Evolutionary conservation across 352 stramenopile species (phyloP), one percentile per base, ranked within the genome.

Genomic region (Globisporangium nagaii): DNA sequence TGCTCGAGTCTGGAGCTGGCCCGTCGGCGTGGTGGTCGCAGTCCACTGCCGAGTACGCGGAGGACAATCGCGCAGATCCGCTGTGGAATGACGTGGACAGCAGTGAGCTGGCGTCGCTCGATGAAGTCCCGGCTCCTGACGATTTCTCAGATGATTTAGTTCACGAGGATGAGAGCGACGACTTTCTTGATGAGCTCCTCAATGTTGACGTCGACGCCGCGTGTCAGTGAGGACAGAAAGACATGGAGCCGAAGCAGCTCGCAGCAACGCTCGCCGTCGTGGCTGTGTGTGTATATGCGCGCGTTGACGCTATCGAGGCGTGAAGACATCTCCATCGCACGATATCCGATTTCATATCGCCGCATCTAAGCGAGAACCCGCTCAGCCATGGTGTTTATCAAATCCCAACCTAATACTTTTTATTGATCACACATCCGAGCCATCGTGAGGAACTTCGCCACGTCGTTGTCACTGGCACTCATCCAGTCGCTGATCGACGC

Each of bases 21-120:
- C 71, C 73, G 20, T 83, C 78, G 6, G 25, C 62, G n/a, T 88
- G 71, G 78, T 90, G 73, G 78, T 63, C 67, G 24, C 58, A 59
- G 10, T 40, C 73, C 1, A 51, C 62, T 15, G 36, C 51, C 32
- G 31, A 60, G 1, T 24, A 25, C 19, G 36, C 58, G n/a, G 51
- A 71, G 10, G 35, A 64, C 13, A 53, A 45, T 11, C 25, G 58
- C 19, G 60, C n/a, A 32, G 40, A 53, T 25, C 17, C 43, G 25
- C 58, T 61, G 22, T 65, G 58, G 58, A 30, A 40, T 15, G 58
- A 62, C n/a, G 22, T 25, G 9, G 46, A 41, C 34, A 37, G 15
- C n/a, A 34, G 22, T 31, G 22, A n/a, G n/a, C 35, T 58, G 3
- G 12, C 53, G 8, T 13, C 37, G 34, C 19, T 68, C 4, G 65